phyloP scores from a whole-genome alignment of 202 grass and related monocot species.

The Elaeis oleifera region DNA sequence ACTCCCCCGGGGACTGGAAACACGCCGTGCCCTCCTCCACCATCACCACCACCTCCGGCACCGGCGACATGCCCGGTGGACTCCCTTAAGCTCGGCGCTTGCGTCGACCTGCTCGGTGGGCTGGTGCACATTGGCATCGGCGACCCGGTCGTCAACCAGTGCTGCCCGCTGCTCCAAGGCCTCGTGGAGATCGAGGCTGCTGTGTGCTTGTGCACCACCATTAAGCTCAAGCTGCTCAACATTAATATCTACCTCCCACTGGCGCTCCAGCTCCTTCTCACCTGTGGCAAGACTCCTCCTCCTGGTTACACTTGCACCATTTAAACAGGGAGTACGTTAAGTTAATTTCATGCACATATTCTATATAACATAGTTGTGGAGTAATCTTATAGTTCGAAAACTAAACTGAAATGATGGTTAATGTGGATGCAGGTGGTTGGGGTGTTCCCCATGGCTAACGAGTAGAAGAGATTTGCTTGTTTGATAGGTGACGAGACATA shows the following conservation, averaged over 20 bases:
- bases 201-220: conserved; percentile 94
- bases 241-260: conserved; percentile 92
- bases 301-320: conserved; percentile 76
- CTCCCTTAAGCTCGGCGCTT: conserved; percentile 79
- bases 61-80: conserved; percentile 62
- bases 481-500: no score
- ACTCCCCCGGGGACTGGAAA: background rate
- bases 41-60: conserved; percentile 17
- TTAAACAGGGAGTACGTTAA: conserved; percentile 15
- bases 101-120: conserved; percentile 87
- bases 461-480: no score
- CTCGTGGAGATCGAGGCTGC: conserved; percentile 93
- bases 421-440: no score
- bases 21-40: background rate
- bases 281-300: conserved; percentile 82
- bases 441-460: no score
- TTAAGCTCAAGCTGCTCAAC: conserved; percentile 85
- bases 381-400: no score
- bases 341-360: no score
- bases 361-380: no score
- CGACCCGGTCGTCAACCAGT: conserved; percentile 77
- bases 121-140: conserved; percentile 82
- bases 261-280: conserved; percentile 88
- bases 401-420: no score
- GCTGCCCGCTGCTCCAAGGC: conserved; percentile 78